These are phyloP conservation scores for Penicillium flavigenum DNA, from an alignment of 495 filamentous ascomycete genomes.

Conservation along the genomic window DNA sequence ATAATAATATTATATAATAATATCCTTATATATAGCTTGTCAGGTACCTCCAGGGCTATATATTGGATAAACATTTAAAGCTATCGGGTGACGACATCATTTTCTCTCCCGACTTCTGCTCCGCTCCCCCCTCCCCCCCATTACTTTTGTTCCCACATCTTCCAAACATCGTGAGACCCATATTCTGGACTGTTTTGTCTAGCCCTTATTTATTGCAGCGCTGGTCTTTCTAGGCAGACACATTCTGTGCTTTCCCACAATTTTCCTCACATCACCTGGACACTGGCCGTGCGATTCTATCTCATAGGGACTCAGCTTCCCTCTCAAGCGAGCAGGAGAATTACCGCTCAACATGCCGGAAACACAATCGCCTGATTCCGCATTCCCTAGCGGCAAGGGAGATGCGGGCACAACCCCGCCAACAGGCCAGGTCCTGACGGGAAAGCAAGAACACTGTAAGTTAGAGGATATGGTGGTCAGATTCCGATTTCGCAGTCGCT, in stretches of 20 bases:
- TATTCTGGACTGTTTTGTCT: neutral
- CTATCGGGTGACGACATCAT: slow-evolving; percentile 25
- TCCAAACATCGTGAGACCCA: neutral
- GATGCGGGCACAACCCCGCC: slow-evolving; percentile 34
- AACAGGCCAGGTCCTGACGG: slow-evolving; percentile 64
- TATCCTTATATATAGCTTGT: neutral
- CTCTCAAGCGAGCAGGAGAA: neutral
- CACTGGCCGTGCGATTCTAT: neutral
- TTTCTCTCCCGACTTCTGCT: slow-evolving; percentile 12
- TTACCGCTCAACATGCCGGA: slow-evolving; percentile 6
- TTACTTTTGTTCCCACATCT: neutral
- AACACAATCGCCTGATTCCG: slow-evolving; percentile 5
- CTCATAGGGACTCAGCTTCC: neutral
- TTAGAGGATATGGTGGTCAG: neutral
- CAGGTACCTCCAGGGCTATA: too few relatives aligned
- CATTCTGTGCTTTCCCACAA: neutral
- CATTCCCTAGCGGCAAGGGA: slow-evolving; percentile 15
- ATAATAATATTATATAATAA: too few relatives aligned
- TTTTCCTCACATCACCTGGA: neutral
- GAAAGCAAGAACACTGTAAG: slow-evolving; percentile 98
- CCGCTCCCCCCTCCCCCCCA: slow-evolving; percentile 7
- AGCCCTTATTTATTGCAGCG: slow-evolving; percentile 17
- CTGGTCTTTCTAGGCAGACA: slow-evolving; percentile 18
- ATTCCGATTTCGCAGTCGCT: neutral
- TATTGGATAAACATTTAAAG: too few relatives aligned